phyloP scores from a whole-genome alignment of 1,284 basidiomycete genomes.

The Bjerkandera adusta region DNA sequence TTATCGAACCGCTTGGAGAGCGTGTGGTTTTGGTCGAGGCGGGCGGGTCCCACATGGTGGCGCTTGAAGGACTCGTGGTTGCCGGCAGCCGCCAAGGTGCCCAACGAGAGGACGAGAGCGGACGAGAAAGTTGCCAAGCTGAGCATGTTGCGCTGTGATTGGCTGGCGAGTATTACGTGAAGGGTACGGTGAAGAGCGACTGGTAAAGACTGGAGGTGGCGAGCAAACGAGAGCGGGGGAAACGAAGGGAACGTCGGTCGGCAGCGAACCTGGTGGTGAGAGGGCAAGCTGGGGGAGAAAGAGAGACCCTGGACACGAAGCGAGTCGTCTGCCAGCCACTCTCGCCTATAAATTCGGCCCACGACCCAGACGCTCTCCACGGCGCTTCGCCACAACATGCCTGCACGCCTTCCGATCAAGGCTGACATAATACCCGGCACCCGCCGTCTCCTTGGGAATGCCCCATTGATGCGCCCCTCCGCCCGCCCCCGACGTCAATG shows the following conservation, averaged over 20 bases:
- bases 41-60: slow-evolving; percentile 13
- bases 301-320: neutral
- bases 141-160: slow-evolving; percentile 10
- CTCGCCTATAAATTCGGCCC: slow-evolving; percentile 3
- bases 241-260: neutral
- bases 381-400: too few species aligned
- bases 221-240: slow-evolving; percentile 6
- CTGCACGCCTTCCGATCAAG: too few species aligned
- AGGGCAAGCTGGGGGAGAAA: slow-evolving; percentile 64
- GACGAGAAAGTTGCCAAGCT: slow-evolving; percentile 12
- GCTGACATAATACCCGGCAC: too few species aligned
- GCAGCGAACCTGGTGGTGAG: neutral
- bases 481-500: too few species aligned
- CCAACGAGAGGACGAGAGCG: slow-evolving; percentile 13
- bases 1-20: slow-evolving; percentile 26
- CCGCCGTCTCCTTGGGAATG: too few species aligned
- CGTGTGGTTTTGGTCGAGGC: slow-evolving; percentile 3
- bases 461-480: too few species aligned
- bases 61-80: slow-evolving; percentile 8
- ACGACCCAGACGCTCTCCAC: too few species aligned
- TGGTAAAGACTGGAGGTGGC: neutral
- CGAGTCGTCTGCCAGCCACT: neutral
- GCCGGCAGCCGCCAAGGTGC: slow-evolving; percentile 4
- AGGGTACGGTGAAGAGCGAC: slow-evolving; percentile 5
- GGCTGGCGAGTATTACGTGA: neutral